A percentile compares a stretch with the other conserved stretches of the same genome.
These are phyloP conservation scores for Akanthomyces uredinophilus DNA, from an alignment of 2,329 filamentous ascomycete genomes.

Conservation along the genomic window DNA sequence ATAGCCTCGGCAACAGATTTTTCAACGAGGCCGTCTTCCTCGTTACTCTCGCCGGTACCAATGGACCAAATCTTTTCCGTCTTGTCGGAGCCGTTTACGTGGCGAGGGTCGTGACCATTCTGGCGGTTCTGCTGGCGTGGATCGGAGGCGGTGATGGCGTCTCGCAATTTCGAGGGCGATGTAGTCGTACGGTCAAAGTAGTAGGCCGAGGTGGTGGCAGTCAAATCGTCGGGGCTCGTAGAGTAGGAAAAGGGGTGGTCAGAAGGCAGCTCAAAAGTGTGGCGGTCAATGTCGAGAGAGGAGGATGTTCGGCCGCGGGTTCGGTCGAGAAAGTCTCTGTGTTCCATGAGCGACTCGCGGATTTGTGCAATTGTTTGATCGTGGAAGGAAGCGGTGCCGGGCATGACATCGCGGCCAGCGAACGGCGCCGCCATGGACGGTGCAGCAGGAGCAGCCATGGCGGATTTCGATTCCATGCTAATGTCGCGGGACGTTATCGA, in stretches of 20 bases:
- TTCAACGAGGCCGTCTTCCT: conserved; percentile 54
- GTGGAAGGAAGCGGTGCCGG: conserved; percentile 29
- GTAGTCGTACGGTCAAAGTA: conserved; percentile 17
- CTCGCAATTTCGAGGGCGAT: conserved; percentile 12
- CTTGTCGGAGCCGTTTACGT: conserved; percentile 48
- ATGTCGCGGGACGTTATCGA: conserved; percentile 3
- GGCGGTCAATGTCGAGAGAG: conserved; percentile 32
- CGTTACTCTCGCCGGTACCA: conserved; percentile 44
- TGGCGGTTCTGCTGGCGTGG: conserved; percentile 1
- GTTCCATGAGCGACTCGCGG: conserved; percentile 33
- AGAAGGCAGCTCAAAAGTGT: conserved; percentile 18
- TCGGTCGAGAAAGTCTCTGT: conserved; percentile 28
- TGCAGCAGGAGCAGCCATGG: conserved; percentile 19
- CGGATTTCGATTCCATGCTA: conserved; percentile 22
- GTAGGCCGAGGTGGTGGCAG: conserved; percentile 20
- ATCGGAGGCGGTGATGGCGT: background rate
- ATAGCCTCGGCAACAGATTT: conserved; percentile 60
- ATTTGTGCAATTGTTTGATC: conserved; percentile 29
- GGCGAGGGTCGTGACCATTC: conserved; percentile 34
- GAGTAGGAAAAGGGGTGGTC: conserved; percentile 15
- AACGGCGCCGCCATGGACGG: conserved; percentile 22
- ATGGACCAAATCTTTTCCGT: conserved; percentile 63
- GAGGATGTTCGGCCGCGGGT: conserved; percentile 26
- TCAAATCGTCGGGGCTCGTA: conserved; percentile 25
- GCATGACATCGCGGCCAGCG: conserved; percentile 25